phyloP scores from a whole-genome alignment of 345 rosid genomes.

The Salix udensis region DNA sequence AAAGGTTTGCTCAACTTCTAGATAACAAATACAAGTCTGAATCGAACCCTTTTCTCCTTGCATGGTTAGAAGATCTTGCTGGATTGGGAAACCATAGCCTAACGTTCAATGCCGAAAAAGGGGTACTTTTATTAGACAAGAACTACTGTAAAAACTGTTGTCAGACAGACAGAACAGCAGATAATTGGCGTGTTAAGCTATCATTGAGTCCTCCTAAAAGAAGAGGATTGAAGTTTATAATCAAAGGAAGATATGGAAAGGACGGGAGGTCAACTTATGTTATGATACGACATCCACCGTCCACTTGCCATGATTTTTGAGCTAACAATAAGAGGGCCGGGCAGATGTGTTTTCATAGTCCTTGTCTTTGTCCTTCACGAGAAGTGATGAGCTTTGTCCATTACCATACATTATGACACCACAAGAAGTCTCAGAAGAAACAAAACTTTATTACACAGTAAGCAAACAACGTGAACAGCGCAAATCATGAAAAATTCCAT shows the following conservation, averaged over 20 bases:
- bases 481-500: neutral
- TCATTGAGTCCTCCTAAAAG: neutral
- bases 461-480: neutral
- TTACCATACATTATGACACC: neutral
- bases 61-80: neutral
- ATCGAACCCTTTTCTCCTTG: neutral
- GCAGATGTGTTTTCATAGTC: slow-evolving; percentile 12
- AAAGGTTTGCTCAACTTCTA: neutral
- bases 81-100: neutral
- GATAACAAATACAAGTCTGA: neutral
- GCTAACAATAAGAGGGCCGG: slow-evolving; percentile 8
- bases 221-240: neutral
- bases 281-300: slow-evolving; percentile 33
- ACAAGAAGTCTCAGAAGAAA: neutral
- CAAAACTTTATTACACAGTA: neutral
- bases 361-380: neutral
- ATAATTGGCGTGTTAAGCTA: neutral
- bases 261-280: slow-evolving; percentile 32
- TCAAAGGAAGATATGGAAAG: slow-evolving; percentile 8
- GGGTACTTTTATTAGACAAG: neutral
- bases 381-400: neutral
- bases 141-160: neutral
- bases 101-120: neutral
- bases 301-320: slow-evolving; percentile 10
- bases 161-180: neutral